Evolutionary conservation across 192 early-diverging fungal species (phyloP).

Genomic region (Neocallimastix lanati): DNA sequence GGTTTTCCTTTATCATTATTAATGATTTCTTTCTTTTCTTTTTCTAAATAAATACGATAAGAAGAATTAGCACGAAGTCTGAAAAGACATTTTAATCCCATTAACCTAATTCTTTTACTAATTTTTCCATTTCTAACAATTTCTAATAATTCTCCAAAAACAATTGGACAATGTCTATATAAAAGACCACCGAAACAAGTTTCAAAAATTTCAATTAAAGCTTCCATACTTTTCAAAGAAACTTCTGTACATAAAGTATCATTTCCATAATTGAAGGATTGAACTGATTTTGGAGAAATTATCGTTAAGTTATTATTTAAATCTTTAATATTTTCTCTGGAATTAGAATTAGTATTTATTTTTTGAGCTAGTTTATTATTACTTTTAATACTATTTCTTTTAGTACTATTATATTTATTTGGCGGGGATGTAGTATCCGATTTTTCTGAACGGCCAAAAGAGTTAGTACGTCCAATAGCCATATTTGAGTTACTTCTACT

Average conservation of each 20-base stretch:
- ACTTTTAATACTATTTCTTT: not conserved
- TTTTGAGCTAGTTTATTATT: not conserved
- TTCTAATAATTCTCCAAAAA: not conserved
- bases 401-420: not conserved
- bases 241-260: not conserved
- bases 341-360: not conserved
- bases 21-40: not conserved
- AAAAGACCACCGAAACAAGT: not conserved
- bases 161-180: not conserved
- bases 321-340: not conserved
- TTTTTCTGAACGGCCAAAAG: not conserved
- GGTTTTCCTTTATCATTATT: too few species aligned
- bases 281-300: not conserved
- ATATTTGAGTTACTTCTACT: not conserved
- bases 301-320: not conserved
- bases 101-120: not conserved
- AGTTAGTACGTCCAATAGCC: not conserved
- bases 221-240: not conserved
- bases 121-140: not conserved
- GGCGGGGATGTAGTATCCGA: not conserved
- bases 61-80: not conserved
- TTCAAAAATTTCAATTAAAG: not conserved
- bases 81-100: not conserved
- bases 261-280: not conserved
- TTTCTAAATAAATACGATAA: not conserved